Evolutionary conservation across 164 flowering plant species (phyloP).

Genomic region (Vitis riparia): DNA sequence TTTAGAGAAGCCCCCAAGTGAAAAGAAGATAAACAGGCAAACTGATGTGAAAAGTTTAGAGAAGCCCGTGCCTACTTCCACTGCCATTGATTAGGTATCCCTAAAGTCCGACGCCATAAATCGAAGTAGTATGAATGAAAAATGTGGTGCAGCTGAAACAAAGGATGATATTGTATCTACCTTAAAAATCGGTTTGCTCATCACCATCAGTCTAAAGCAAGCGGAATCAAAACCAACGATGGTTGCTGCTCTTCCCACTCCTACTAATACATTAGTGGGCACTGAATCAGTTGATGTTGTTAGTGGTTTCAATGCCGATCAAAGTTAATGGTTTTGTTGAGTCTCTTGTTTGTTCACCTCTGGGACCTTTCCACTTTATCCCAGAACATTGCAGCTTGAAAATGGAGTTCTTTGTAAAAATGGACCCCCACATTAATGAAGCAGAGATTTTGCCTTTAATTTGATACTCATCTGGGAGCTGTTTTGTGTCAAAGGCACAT

Average conservation of each 20-base stretch:
- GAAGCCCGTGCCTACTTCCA: neutral
- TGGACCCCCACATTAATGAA: neutral
- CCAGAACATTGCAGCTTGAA: constrained; percentile 35
- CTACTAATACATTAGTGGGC: neutral
- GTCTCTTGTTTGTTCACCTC: constrained; percentile 42
- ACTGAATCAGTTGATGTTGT: constrained; percentile 34
- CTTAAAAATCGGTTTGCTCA: constrained; percentile 49
- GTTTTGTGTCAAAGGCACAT: too few species aligned
- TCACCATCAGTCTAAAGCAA: constrained; percentile 33
- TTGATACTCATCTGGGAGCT: too few species aligned
- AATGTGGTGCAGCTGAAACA: constrained; percentile 16
- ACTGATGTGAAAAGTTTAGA: too few species aligned
- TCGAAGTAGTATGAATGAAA: constrained; percentile 6
- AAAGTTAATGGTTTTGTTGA: constrained; percentile 49
- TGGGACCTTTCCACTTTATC: constrained; percentile 69
- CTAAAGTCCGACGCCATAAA: constrained; percentile 4
- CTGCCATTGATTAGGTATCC: constrained; percentile 16
- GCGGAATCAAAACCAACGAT: constrained; percentile 16
- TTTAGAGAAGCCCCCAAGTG: constrained; percentile 8
- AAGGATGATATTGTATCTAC: constrained; percentile 27
- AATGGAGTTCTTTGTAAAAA: constrained; percentile 14
- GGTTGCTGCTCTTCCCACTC: constrained; percentile 6
- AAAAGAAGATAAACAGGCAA: too few species aligned
- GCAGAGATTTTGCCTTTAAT: neutral
- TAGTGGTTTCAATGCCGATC: constrained; percentile 64